Percentiles rank a stretch among this genome's conserved stretches.
phyloP scores from a whole-genome alignment of 2,329 filamentous ascomycete genomes.

The Lasiodiplodia sp. region DNA sequence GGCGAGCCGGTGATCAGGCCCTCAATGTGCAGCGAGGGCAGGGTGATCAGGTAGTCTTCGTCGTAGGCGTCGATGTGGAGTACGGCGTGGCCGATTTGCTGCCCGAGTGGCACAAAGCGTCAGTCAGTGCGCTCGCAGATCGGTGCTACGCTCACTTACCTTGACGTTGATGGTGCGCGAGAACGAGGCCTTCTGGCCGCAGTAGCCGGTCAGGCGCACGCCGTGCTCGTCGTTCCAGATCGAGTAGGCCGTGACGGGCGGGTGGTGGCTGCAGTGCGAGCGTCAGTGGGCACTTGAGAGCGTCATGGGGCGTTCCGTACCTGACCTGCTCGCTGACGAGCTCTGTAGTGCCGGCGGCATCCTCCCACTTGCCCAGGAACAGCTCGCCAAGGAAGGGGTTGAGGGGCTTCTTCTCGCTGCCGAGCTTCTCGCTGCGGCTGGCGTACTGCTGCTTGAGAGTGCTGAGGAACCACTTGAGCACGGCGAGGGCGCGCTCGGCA shows the following conservation, averaged over 20 bases:
- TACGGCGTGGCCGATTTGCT: conserved; percentile 87
- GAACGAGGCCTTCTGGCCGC: conserved; percentile 95
- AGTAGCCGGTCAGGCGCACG: conserved; percentile 80
- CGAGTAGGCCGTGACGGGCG: conserved; percentile 91
- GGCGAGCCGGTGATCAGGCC: conserved; percentile 85
- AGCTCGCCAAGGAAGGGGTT: conserved; percentile 97
- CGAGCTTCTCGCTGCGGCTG: conserved; percentile 77
- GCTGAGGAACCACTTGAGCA: conserved; percentile 96
- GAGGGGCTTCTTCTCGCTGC: conserved; percentile 96
- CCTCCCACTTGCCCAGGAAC: conserved; percentile 90
- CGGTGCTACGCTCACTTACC: conserved; percentile 34
- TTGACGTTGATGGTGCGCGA: conserved; percentile 93
- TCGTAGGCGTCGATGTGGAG: conserved; percentile 72
- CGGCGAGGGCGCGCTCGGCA: conserved; percentile 80
- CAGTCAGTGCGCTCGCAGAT: conserved; percentile 9
- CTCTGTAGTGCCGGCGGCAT: conserved; percentile 80
- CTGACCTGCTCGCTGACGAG: conserved; percentile 94
- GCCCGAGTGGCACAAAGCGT: conserved; percentile 13
- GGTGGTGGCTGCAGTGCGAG: conserved; percentile 71
- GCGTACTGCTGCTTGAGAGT: conserved; percentile 89
- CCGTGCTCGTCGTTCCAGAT: conserved; percentile 88
- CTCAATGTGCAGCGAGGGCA: conserved; percentile 92
- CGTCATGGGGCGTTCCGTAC: conserved; percentile 45
- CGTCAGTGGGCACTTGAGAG: conserved; percentile 1
- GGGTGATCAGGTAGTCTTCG: conserved; percentile 87